phyloP scores from a whole-genome alignment of 2,329 filamentous ascomycete genomes.

The Didymella pomorum region DNA sequence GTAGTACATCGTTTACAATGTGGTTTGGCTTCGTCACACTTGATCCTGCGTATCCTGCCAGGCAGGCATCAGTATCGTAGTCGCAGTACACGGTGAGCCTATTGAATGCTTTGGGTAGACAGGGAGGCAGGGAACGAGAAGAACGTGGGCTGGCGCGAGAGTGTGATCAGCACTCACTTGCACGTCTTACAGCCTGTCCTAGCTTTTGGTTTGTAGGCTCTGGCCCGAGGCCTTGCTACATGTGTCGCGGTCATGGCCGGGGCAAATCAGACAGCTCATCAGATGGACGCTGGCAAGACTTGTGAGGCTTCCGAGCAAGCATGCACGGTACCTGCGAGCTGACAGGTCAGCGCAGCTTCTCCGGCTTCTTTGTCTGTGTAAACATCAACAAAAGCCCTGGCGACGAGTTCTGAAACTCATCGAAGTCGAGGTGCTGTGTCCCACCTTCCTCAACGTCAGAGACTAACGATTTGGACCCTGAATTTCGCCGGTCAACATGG shows the following conservation, averaged over 20 bases:
- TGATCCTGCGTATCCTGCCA: constrained; percentile 43
- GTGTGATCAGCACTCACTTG: constrained; percentile 21
- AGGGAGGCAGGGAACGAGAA: not conserved
- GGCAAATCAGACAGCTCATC: not conserved
- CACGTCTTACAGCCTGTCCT: constrained; percentile 21
- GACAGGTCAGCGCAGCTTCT: not conserved
- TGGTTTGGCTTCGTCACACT: constrained; percentile 47
- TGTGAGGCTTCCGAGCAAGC: not conserved
- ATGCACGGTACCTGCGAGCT: not conserved
- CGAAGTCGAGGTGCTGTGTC: not conserved
- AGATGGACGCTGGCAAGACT: not conserved
- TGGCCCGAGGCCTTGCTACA: not conserved
- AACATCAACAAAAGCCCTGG: not conserved
- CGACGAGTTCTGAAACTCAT: not conserved
- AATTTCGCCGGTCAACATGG: constrained; percentile 17
- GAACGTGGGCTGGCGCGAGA: not conserved
- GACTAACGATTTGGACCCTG: constrained; percentile 14
- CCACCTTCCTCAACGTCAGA: constrained; percentile 3
- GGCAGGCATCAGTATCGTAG: constrained; percentile 4
- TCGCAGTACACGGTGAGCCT: not conserved
- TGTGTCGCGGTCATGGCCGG: constrained; percentile 1
- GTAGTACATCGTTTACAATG: constrained; percentile 41
- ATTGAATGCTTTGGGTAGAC: not conserved
- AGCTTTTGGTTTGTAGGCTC: constrained; percentile 12
- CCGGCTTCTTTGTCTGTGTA: not conserved